phyloP scores from a whole-genome alignment of 208 protist genomes.

The Crithidia bombi region DNA sequence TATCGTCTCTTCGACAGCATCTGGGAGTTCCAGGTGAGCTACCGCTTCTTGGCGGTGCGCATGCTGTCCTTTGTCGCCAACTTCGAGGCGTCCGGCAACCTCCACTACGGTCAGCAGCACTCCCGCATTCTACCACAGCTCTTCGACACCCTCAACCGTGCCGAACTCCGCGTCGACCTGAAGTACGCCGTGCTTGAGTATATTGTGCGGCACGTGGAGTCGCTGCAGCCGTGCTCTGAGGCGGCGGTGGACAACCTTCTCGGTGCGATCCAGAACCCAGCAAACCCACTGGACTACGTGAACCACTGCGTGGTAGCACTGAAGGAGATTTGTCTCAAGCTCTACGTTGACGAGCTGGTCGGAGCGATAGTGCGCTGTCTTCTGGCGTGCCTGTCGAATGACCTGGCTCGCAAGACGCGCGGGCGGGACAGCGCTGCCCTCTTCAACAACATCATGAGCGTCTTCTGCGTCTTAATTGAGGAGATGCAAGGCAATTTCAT shows the following conservation, averaged over 20 bases:
- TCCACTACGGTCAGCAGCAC: slow-evolving; percentile 46
- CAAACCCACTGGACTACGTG: slow-evolving; percentile 61
- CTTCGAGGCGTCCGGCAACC: slow-evolving; percentile 53
- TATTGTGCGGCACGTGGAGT: slow-evolving; percentile 66
- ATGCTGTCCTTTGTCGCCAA: slow-evolving; percentile 72
- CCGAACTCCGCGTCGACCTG: slow-evolving; percentile 51
- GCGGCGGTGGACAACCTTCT: slow-evolving; percentile 71
- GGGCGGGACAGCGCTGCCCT: slow-evolving; percentile 40
- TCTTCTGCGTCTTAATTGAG: slow-evolving; percentile 69
- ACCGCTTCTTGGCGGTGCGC: slow-evolving; percentile 82
- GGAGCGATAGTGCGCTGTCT: slow-evolving; percentile 83
- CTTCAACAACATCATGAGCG: slow-evolving; percentile 68
- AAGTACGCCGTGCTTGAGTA: slow-evolving; percentile 82
- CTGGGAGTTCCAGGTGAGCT: slow-evolving; percentile 57
- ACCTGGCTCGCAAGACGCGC: slow-evolving; percentile 28
- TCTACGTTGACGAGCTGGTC: slow-evolving; percentile 78
- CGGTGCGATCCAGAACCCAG: slow-evolving; percentile 42
- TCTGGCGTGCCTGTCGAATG: slow-evolving; percentile 48
- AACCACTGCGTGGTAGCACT: slow-evolving; percentile 59
- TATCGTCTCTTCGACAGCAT: slow-evolving; percentile 67
- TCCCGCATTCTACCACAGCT: slow-evolving; percentile 64
- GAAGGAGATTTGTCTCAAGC: slow-evolving; percentile 63
- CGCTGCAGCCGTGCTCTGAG: slow-evolving; percentile 65
- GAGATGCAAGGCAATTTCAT: slow-evolving; percentile 80
- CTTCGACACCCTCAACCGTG: slow-evolving; percentile 72